phyloP scores from a whole-genome alignment of 495 filamentous ascomycete genomes.

The Bacidia gigantensis region DNA sequence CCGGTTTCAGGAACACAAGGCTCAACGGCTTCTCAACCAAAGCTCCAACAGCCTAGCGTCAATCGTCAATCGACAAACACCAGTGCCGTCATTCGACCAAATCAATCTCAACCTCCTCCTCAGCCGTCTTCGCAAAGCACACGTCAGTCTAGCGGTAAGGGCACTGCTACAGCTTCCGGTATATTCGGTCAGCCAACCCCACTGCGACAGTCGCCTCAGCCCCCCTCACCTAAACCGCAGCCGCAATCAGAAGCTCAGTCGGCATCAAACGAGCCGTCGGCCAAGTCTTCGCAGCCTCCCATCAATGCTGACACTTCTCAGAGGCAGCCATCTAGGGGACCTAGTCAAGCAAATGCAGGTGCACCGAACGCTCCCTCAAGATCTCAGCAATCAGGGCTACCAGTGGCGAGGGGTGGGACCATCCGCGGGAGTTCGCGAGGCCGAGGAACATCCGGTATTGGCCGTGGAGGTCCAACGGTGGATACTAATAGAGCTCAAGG shows the following conservation, averaged over 20 bases:
- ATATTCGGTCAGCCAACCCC: conserved; percentile 13
- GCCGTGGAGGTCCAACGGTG: conserved; percentile 33
- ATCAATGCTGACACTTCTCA: conserved; percentile 30
- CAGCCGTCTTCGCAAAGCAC: not conserved
- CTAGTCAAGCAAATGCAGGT: too few species aligned
- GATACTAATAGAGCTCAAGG: conserved; percentile 21
- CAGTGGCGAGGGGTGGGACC: conserved; percentile 31
- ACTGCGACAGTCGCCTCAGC: conserved; percentile 10
- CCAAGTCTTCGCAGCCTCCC: conserved; percentile 20
- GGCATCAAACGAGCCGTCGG: conserved; percentile 4
- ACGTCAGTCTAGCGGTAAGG: conserved; percentile 6
- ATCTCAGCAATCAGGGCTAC: conserved; percentile 36
- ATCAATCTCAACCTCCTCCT: not conserved
- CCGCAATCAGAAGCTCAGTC: conserved; percentile 13
- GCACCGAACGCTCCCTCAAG: conserved; percentile 26
- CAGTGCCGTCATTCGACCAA: not conserved
- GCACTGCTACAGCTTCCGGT: conserved; percentile 16
- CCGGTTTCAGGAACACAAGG: conserved; percentile 1
- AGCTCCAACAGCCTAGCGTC: not conserved
- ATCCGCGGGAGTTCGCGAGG: conserved; percentile 31
- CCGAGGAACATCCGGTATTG: conserved; percentile 23
- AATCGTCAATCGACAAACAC: too few species aligned
- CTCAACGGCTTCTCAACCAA: conserved; percentile 12
- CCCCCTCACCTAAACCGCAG: conserved; percentile 1
- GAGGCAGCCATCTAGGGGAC: too few species aligned